phyloP scores from a whole-genome alignment of 768 basidiomycete species.

The Leccinum rimulosum region DNA sequence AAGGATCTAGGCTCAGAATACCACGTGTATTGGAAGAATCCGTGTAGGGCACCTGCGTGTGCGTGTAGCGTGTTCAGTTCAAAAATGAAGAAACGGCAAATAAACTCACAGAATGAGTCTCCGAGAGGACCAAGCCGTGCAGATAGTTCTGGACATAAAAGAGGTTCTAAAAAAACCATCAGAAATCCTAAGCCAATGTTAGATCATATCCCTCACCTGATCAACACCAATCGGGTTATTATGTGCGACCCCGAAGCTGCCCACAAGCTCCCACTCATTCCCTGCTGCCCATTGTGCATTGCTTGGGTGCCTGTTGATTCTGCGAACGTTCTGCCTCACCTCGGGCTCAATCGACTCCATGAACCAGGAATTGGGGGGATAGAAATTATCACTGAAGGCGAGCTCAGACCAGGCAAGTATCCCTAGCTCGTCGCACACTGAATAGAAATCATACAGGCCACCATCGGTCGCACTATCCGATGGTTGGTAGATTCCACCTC shows the following conservation, averaged over 20 bases:
- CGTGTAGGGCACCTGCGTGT: constrained; percentile 49
- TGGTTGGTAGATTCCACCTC: constrained; percentile 53
- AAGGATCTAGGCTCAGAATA: constrained; percentile 55
- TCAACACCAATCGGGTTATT: too few species aligned
- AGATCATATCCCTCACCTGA: constrained; percentile 35
- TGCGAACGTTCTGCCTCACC: constrained; percentile 47
- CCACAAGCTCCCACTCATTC: constrained; percentile 42
- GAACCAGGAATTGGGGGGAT: constrained; percentile 53
- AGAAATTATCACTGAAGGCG: constrained; percentile 45
- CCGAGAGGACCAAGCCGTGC: constrained; percentile 41
- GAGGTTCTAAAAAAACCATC: constrained; percentile 37
- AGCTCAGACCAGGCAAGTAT: constrained; percentile 60
- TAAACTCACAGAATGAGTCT: constrained; percentile 45
- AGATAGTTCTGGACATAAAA: constrained; percentile 52
- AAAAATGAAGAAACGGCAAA: neutral
- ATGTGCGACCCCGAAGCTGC: too few species aligned
- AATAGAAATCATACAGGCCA: constrained; percentile 56
- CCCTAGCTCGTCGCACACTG: constrained; percentile 56
- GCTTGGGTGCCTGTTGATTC: constrained; percentile 56
- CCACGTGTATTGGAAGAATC: constrained; percentile 59
- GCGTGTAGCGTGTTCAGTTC: neutral
- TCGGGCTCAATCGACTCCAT: constrained; percentile 52
- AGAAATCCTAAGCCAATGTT: neutral
- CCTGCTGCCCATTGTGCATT: constrained; percentile 60
- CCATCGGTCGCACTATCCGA: constrained; percentile 37